These are phyloP conservation scores for Trichophaea hybrida DNA, from an alignment of 2,329 filamentous ascomycete species.

Conservation along the genomic window DNA sequence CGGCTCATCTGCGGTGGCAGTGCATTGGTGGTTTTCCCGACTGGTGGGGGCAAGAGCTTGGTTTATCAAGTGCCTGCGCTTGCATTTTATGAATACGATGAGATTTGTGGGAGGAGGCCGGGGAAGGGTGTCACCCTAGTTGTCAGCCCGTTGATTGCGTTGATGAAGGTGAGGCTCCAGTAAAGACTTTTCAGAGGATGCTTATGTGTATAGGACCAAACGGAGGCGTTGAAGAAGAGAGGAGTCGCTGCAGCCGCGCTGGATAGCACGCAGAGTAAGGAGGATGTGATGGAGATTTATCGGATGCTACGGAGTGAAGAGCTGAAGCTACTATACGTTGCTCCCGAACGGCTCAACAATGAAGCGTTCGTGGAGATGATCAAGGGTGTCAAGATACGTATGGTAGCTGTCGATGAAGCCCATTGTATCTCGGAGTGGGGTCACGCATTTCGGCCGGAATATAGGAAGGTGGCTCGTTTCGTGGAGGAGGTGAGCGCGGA, in stretches of 20 bases:
- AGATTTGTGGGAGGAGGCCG: slow-evolving; percentile 26
- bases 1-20: slow-evolving; percentile 34
- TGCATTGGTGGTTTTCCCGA: slow-evolving; percentile 79
- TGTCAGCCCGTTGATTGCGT: slow-evolving; percentile 76
- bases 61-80: slow-evolving; percentile 86
- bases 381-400: slow-evolving; percentile 40
- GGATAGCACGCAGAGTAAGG: slow-evolving; percentile 41
- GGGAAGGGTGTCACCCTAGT: slow-evolving; percentile 57
- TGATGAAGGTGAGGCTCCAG: slow-evolving; percentile 48
- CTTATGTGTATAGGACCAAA: slow-evolving; percentile 45
- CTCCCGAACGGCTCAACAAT: slow-evolving; percentile 47
- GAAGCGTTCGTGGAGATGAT: slow-evolving; percentile 45
- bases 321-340: slow-evolving; percentile 42
- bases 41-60: slow-evolving; percentile 88
- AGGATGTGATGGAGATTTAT: slow-evolving; percentile 32
- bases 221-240: slow-evolving; percentile 39
- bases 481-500: slow-evolving; percentile 43
- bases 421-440: slow-evolving; percentile 99
- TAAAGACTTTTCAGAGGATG: slow-evolving; percentile 43
- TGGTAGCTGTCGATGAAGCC: slow-evolving; percentile 87
- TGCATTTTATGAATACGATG: slow-evolving; percentile 36
- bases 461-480: slow-evolving; percentile 39
- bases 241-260: slow-evolving; percentile 41
- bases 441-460: slow-evolving; percentile 85
- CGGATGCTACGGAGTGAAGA: slow-evolving; percentile 37